phyloP scores from a whole-genome alignment of 2,329 filamentous ascomycete genomes.

The Arthrobotrys entomopaga region DNA sequence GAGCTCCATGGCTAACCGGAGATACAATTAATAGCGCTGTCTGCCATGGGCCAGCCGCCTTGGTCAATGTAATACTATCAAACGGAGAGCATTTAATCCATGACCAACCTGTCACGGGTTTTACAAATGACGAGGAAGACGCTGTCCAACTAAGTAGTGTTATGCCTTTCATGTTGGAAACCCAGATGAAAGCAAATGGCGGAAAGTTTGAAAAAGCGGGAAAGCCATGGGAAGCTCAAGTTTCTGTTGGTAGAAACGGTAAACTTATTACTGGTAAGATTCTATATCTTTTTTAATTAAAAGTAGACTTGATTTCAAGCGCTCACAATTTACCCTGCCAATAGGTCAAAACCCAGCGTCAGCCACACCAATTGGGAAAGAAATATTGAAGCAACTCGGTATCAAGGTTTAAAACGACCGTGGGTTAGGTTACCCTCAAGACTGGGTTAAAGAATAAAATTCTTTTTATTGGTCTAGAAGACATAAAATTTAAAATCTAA shows the following conservation, averaged over 20 bases:
- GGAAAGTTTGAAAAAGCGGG: conserved; percentile 70
- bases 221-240: conserved; percentile 62
- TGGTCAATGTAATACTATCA: conserved; percentile 68
- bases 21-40: conserved; percentile 65
- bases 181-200: conserved; percentile 66
- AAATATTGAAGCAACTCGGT: conserved; percentile 48
- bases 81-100: conserved; percentile 68
- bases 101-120: conserved; percentile 70
- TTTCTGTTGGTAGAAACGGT: conserved; percentile 56
- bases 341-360: conserved; percentile 47
- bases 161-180: conserved; percentile 73
- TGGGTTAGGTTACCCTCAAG: too few relatives aligned
- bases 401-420: conserved; percentile 19
- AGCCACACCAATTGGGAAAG: conserved; percentile 27
- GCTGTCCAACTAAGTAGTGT: conserved; percentile 61
- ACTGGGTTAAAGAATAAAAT: too few relatives aligned
- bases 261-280: conserved; percentile 57
- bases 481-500: too few relatives aligned
- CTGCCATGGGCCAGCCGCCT: conserved; percentile 74
- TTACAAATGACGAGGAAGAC: conserved; percentile 70
- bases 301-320: not conserved
- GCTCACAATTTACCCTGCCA: too few relatives aligned
- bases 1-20: too few relatives aligned
- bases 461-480: too few relatives aligned
- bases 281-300: not conserved